Percentiles rank a stretch among this genome's conserved stretches.
Conservation (phyloP, 805 yeast genomes). For the Dipodascus geniculatus region DNA sequence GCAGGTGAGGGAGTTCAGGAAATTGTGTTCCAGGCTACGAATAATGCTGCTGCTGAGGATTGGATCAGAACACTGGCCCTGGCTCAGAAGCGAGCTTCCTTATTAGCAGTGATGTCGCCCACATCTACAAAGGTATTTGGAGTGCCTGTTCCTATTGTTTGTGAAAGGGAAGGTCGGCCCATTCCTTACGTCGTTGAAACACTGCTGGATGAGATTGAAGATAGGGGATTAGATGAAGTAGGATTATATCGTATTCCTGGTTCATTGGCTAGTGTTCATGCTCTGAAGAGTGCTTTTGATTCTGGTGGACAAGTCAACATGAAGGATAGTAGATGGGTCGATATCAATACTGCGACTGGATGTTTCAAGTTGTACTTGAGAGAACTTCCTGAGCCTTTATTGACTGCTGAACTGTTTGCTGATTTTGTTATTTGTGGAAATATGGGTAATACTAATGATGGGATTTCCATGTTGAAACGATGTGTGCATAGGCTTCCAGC, state of each 20-base stretch:
- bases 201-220: conserved; percentile 65
- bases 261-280: conserved; percentile 45
- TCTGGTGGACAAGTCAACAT: conserved; percentile 34
- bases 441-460: conserved; percentile 17
- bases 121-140: conserved; percentile 58
- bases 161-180: conserved; percentile 52
- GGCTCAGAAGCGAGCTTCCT: conserved; percentile 18
- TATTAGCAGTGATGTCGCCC: conserved; percentile 9
- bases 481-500: conserved; percentile 41
- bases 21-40: conserved; percentile 53
- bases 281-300: conserved; percentile 42
- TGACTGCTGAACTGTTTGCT: conserved; percentile 55
- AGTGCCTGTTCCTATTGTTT: conserved; percentile 65
- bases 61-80: conserved; percentile 43
- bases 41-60: conserved; percentile 50
- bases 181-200: conserved; percentile 58
- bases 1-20: conserved; percentile 39
- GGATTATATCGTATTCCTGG: conserved; percentile 77
- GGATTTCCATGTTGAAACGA: conserved; percentile 15
- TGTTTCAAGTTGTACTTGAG: conserved; percentile 74
- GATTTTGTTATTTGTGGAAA: conserved; percentile 31
- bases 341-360: conserved; percentile 78
- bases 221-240: conserved; percentile 79
- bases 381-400: conserved; percentile 76
- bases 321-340: conserved; percentile 53